A percentile compares a stretch with the other conserved stretches of the same genome.
phyloP scores from a whole-genome alignment of 345 rosid genomes.

The Mallotus nudiflorus region DNA sequence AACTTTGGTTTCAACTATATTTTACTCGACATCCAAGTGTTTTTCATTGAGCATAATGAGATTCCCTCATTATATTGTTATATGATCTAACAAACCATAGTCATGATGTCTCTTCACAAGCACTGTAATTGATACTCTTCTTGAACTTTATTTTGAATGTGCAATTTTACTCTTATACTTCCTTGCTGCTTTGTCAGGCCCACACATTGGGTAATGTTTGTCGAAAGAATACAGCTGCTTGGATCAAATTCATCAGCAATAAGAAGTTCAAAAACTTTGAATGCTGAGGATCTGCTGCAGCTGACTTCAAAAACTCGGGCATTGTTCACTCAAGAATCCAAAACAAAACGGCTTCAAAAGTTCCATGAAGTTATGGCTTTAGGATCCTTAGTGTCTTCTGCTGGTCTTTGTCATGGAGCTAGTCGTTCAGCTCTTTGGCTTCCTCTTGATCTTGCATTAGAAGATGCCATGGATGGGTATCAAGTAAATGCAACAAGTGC shows the following conservation, averaged over 20 bases:
- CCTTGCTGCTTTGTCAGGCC: slow-evolving; percentile 44
- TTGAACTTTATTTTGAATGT: slow-evolving; percentile 2
- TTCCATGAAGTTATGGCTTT: slow-evolving; percentile 55
- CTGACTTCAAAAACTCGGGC: slow-evolving; percentile 52
- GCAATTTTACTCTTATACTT: background rate
- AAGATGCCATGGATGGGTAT: slow-evolving; percentile 92
- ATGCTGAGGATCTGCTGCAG: slow-evolving; percentile 60
- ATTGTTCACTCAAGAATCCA: slow-evolving; percentile 42
- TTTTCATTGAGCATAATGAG: background rate
- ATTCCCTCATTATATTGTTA: background rate
- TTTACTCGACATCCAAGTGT: no score
- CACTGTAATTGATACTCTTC: background rate
- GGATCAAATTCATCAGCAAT: slow-evolving; percentile 62
- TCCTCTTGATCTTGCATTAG: slow-evolving; percentile 86
- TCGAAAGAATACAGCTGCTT: slow-evolving; percentile 60
- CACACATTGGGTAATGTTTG: slow-evolving; percentile 67
- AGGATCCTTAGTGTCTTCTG: slow-evolving; percentile 56
- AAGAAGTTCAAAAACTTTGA: slow-evolving; percentile 56
- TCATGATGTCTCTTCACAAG: background rate
- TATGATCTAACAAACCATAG: background rate
- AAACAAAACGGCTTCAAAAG: slow-evolving; percentile 48
- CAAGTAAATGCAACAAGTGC: slow-evolving; percentile 85
- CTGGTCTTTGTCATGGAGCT: slow-evolving; percentile 68
- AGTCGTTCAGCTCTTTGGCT: slow-evolving; percentile 82
- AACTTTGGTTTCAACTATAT: background rate